Evolutionary conservation across 148 eudicot species (phyloP).

Genomic region (Salicornia ramosissima): DNA sequence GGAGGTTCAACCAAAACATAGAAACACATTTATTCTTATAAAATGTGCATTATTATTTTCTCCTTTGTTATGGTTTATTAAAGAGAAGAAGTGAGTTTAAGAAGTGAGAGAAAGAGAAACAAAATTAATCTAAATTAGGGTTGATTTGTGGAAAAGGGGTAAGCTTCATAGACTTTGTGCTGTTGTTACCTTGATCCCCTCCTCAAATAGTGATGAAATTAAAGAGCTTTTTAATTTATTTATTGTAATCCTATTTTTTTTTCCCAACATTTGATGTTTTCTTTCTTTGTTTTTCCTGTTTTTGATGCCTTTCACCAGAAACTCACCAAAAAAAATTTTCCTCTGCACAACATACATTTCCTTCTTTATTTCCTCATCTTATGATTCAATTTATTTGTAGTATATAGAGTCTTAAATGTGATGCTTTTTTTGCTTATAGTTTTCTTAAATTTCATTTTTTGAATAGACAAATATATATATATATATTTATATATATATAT

Average conservation of each 20-base stretch:
- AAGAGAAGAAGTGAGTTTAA: constrained; percentile 16
- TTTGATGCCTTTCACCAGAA: background rate
- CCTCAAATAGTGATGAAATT: constrained; percentile 21
- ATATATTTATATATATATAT: too few relatives aligned
- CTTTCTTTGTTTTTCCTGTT: constrained; percentile 2
- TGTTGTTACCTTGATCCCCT: constrained; percentile 17
- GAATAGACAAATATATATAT: too few relatives aligned
- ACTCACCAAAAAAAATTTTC: background rate
- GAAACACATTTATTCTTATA: constrained; percentile 18
- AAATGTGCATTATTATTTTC: constrained; percentile 5
- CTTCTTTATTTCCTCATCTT: constrained; percentile 7
- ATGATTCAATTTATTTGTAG: background rate
- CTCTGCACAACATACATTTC: constrained; percentile 1
- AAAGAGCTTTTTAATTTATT: constrained; percentile 3
- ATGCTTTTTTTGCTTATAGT: constrained; percentile 15
- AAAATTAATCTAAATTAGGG: constrained; percentile 11
- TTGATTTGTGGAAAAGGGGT: constrained; percentile 20
- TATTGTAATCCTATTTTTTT: constrained; percentile 6
- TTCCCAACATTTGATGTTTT: constrained; percentile 20
- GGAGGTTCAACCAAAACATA: constrained; percentile 13
- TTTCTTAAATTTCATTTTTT: constrained; percentile 8
- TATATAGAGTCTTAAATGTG: constrained; percentile 14
- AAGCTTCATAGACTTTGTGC: constrained; percentile 18
- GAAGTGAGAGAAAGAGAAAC: constrained; percentile 5
- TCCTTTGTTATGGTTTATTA: constrained; percentile 18